Evolutionary conservation across 2,329 filamentous ascomycete species (phyloP).

Genomic region (Volutella citrinella): DNA sequence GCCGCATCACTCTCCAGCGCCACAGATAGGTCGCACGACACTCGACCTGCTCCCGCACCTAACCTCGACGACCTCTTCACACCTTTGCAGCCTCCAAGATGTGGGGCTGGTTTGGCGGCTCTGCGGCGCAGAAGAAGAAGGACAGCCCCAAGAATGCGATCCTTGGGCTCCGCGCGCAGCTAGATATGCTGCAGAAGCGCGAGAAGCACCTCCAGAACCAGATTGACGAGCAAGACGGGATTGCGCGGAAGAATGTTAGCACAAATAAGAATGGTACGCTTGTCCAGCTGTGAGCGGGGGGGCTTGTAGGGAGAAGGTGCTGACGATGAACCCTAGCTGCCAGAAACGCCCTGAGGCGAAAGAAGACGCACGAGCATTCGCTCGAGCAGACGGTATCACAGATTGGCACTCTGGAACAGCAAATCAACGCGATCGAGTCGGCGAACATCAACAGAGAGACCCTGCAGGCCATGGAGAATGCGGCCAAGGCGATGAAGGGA

Average conservation of each 20-base stretch:
- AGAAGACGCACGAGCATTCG: constrained; percentile 90
- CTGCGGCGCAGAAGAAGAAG: constrained; percentile 79
- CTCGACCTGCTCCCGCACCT: too few relatives aligned
- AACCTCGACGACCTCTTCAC: too few relatives aligned
- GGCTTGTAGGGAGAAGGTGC: constrained; percentile 15
- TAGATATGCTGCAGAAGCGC: constrained; percentile 97
- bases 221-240: constrained; percentile 87
- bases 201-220: constrained; percentile 88
- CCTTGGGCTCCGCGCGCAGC: constrained; percentile 77
- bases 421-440: constrained; percentile 95
- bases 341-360: constrained; percentile 84
- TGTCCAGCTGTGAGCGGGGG: constrained; percentile 1
- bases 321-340: constrained; percentile 61
- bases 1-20: too few relatives aligned
- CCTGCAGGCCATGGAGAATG: constrained; percentile 87
- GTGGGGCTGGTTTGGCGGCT: constrained; percentile 92
- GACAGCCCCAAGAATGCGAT: constrained; percentile 97
- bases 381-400: constrained; percentile 88
- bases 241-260: constrained; percentile 81
- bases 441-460: constrained; percentile 99
- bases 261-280: constrained; percentile 88
- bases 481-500: constrained; percentile 83
- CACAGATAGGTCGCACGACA: constrained; percentile 11
- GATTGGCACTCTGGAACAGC: constrained; percentile 88
- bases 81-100: too few relatives aligned